Evolutionary conservation across 108 stramenopile species (phyloP).

Genomic region (Pseudonitzschia multistriata): DNA sequence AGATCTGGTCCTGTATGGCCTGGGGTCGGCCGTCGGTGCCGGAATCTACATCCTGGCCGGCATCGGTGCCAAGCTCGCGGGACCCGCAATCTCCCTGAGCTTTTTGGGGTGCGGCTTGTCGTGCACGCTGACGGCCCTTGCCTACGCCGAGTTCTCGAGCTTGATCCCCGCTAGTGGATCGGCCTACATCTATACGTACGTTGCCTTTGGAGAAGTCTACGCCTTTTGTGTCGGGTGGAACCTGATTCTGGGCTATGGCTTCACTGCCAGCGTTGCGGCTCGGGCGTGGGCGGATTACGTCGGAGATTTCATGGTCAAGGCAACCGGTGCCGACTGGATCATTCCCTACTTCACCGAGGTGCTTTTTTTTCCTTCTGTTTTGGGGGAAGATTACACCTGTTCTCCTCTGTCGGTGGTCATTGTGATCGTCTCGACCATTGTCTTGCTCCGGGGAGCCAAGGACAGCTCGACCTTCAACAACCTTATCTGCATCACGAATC

Average conservation of each 20-base stretch:
- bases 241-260: constrained; percentile 57
- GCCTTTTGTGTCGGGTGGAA: constrained; percentile 57
- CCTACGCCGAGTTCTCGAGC: constrained; percentile 84
- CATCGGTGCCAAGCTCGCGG: constrained; percentile 71
- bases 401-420: constrained; percentile 66
- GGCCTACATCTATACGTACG: constrained; percentile 83
- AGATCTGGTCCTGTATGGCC: constrained; percentile 50
- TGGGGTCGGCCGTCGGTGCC: constrained; percentile 57
- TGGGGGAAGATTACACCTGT: constrained; percentile 42
- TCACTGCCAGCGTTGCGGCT: constrained; percentile 55
- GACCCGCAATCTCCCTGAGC: constrained; percentile 71
- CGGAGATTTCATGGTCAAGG: constrained; percentile 23
- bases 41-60: constrained; percentile 89
- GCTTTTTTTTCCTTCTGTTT: constrained; percentile 14
- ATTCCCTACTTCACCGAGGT: constrained; percentile 31
- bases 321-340: constrained; percentile 8
- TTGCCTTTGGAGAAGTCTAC: constrained; percentile 54
- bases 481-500: constrained; percentile 68
- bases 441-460: constrained; percentile 71
- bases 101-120: constrained; percentile 74
- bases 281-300: constrained; percentile 59
- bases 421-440: constrained; percentile 39
- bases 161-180: constrained; percentile 68
- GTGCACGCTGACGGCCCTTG: constrained; percentile 69
- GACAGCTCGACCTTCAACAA: constrained; percentile 76